A percentile compares a stretch with the other conserved stretches of the same genome.
Evolutionary conservation across 164 flowering plant genomes (phyloP).

Genomic region (Echeveria elegans): DNA sequence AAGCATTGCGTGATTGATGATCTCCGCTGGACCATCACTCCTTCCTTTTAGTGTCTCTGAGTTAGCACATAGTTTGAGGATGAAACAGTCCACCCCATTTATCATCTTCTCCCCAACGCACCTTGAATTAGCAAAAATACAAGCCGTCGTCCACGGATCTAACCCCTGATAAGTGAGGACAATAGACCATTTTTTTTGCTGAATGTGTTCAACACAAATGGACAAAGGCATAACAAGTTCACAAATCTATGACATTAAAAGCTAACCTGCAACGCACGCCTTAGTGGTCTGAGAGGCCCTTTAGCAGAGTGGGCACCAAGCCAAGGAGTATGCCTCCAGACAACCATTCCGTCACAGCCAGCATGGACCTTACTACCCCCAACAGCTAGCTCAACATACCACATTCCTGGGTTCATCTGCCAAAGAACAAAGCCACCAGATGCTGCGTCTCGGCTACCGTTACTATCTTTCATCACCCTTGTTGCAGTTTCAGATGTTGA

Average conservation of each 20-base stretch:
- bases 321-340: slow-evolving; percentile 63
- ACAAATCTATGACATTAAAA: not conserved
- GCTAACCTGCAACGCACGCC: slow-evolving; percentile 55
- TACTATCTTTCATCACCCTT: slow-evolving; percentile 24
- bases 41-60: not conserved
- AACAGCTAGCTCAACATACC: slow-evolving; percentile 55
- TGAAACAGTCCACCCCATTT: not conserved
- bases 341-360: slow-evolving; percentile 40
- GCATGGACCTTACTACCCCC: slow-evolving; percentile 15
- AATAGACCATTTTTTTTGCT: no score
- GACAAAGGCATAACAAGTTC: no score
- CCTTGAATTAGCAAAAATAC: not conserved
- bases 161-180: no score
- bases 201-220: no score
- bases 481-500: slow-evolving; percentile 40
- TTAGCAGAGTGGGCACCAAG: slow-evolving; percentile 53
- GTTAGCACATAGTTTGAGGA: not conserved
- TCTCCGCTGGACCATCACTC: not conserved
- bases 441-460: slow-evolving; percentile 12
- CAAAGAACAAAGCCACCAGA: not conserved
- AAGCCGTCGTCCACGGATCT: not conserved
- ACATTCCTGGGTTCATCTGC: slow-evolving; percentile 45
- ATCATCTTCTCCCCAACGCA: slow-evolving; percentile 1
- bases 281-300: slow-evolving; percentile 49
- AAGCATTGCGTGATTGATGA: not conserved